These are phyloP conservation scores for Trametes coccinea DNA, from an alignment of 768 basidiomycete species.

Conservation along the genomic window DNA sequence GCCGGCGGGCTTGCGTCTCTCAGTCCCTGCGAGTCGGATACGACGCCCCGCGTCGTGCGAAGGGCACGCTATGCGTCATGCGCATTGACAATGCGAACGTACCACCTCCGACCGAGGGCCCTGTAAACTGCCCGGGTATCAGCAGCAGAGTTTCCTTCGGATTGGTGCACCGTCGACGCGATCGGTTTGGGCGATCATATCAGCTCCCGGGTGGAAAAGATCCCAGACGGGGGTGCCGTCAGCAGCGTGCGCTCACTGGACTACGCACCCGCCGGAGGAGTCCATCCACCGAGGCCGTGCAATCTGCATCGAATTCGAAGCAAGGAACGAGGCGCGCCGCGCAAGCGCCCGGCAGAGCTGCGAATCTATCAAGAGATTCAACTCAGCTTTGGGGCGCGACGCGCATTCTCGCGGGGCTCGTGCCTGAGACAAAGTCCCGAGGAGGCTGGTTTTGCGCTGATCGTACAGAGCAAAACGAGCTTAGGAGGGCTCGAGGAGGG, in stretches of 20 bases:
- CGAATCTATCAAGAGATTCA: too few species aligned
- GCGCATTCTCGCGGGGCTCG: background rate
- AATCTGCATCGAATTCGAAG: background rate
- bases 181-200: background rate
- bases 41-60: too few species aligned
- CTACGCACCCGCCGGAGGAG: background rate
- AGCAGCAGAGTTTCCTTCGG: background rate
- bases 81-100: too few species aligned
- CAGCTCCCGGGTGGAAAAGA: background rate
- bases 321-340: background rate
- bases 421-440: slow-evolving; percentile 3
- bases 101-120: too few species aligned
- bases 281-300: background rate
- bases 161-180: background rate
- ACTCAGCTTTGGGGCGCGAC: too few species aligned
- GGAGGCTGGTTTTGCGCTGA: too few species aligned
- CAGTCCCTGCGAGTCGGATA: too few species aligned
- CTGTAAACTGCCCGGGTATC: too few species aligned
- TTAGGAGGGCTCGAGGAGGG: background rate
- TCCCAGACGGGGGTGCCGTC: background rate
- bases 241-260: background rate
- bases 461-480: background rate
- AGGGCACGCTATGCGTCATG: too few species aligned
- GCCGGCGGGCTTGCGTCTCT: too few species aligned
- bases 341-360: background rate